Evolutionary conservation across 2,329 filamentous ascomycete genomes (phyloP).

Genomic region (Aspergillus sergii): DNA sequence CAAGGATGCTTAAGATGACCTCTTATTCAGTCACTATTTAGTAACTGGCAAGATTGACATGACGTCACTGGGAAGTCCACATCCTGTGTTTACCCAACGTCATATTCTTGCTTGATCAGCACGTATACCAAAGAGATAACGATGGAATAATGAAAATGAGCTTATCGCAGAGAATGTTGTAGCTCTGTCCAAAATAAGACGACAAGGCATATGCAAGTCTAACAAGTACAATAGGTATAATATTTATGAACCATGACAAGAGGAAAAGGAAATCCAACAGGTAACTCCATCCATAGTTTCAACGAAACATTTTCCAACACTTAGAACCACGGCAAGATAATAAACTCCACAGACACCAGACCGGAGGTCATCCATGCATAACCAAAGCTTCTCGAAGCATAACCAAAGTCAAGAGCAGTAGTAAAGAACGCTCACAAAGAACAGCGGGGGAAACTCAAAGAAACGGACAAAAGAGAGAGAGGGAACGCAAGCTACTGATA

Average conservation of each 20-base stretch:
- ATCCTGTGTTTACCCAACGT: too few species aligned
- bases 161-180: neutral
- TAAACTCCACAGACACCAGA: conserved; percentile 11
- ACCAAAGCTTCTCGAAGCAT: neutral
- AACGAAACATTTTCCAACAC: neutral
- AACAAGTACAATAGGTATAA: neutral
- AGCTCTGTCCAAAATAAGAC: neutral
- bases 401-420: neutral
- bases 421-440: neutral
- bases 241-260: neutral
- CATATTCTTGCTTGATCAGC: neutral
- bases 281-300: neutral
- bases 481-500: conserved; percentile 25
- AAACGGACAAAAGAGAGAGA: neutral
- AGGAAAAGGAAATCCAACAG: neutral
- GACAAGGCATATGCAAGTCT: neutral
- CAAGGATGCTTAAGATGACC: neutral
- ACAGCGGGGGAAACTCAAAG: neutral
- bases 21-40: neutral
- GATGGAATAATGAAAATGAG: neutral
- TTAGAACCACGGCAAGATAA: neutral
- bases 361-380: conserved; percentile 7
- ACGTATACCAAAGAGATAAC: neutral
- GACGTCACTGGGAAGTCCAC: neutral
- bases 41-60: neutral